Conservation (phyloP, 371 early-diverging fungal genomes). For the Mucor sp. region DNA sequence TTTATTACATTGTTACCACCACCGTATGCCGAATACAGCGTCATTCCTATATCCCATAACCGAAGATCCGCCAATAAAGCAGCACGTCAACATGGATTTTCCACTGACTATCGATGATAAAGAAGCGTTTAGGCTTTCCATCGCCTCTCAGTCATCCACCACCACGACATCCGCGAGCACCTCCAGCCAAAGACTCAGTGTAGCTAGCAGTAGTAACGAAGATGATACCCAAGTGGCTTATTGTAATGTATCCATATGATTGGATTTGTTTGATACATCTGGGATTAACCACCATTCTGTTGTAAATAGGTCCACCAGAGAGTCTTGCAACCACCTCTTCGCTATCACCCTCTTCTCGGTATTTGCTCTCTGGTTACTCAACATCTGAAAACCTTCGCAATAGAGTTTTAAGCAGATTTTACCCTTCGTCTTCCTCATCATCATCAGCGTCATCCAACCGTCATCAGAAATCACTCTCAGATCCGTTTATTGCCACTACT, state of each 20-base stretch:
- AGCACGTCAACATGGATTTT: slow-evolving; percentile 8
- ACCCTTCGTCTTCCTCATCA: slow-evolving; percentile 18
- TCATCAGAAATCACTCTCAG: slow-evolving; percentile 32
- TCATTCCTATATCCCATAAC: not conserved
- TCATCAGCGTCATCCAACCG: slow-evolving; percentile 8
- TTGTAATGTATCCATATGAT: slow-evolving; percentile 11
- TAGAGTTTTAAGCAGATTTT: slow-evolving; percentile 38
- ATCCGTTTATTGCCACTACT: slow-evolving; percentile 13
- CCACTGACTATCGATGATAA: slow-evolving; percentile 18
- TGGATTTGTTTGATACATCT: slow-evolving; percentile 6
- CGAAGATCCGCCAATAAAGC: slow-evolving; percentile 7
- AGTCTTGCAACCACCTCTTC: not conserved
- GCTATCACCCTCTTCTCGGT: slow-evolving; percentile 37
- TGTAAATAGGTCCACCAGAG: not conserved
- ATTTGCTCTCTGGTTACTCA: slow-evolving; percentile 33
- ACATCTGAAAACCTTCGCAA: slow-evolving; percentile 36
- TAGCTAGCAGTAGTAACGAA: slow-evolving; percentile 20
- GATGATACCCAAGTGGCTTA: slow-evolving; percentile 17
- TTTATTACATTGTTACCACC: not conserved
- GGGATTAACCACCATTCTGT: not conserved
- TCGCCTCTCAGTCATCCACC: slow-evolving; percentile 39
- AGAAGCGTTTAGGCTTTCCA: slow-evolving; percentile 30
- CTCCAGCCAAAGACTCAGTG: slow-evolving; percentile 35
- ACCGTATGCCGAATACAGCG: not conserved
- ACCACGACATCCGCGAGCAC: slow-evolving; percentile 28